Evolutionary conservation across 2,329 filamentous ascomycete species (phyloP).

Genomic region (Trichophyton schoenleinii): DNA sequence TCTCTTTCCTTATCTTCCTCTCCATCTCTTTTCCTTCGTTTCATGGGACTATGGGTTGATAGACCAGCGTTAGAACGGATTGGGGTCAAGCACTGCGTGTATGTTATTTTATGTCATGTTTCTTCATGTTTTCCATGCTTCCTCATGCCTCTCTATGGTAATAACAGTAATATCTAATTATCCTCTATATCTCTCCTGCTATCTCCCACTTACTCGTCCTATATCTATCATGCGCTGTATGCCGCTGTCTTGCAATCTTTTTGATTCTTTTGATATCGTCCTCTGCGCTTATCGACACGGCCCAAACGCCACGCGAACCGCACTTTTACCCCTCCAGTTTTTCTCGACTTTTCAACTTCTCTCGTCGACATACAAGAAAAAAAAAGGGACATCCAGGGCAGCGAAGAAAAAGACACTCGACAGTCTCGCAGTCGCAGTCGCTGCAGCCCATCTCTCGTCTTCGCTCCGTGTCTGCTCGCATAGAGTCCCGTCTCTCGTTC

Average conservation of each 20-base stretch:
- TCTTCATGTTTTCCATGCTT: neutral
- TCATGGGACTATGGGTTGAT: conserved; percentile 9
- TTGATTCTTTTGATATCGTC: too few relatives aligned
- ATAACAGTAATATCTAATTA: conserved; percentile 3
- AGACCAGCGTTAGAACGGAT: conserved; percentile 13
- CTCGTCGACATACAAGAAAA: too few relatives aligned
- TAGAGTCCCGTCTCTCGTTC: neutral
- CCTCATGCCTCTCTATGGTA: neutral
- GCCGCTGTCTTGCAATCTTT: too few relatives aligned
- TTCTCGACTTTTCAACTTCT: neutral
- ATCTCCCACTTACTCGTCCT: neutral
- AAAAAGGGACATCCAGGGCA: neutral
- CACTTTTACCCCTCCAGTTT: neutral
- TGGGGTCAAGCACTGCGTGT: conserved; percentile 4
- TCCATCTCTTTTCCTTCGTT: conserved; percentile 5
- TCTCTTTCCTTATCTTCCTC: conserved; percentile 1
- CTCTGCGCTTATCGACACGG: neutral
- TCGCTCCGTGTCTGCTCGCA: neutral
- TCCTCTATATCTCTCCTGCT: neutral
- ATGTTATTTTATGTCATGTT: neutral
- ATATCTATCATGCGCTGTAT: too few relatives aligned
- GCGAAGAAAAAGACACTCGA: neutral
- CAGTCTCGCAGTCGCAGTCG: neutral
- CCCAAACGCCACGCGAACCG: neutral
- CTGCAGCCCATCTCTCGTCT: neutral